phyloP scores from a whole-genome alignment of 2,329 filamentous ascomycete species.

The Pseudogymnoascus destructans region DNA sequence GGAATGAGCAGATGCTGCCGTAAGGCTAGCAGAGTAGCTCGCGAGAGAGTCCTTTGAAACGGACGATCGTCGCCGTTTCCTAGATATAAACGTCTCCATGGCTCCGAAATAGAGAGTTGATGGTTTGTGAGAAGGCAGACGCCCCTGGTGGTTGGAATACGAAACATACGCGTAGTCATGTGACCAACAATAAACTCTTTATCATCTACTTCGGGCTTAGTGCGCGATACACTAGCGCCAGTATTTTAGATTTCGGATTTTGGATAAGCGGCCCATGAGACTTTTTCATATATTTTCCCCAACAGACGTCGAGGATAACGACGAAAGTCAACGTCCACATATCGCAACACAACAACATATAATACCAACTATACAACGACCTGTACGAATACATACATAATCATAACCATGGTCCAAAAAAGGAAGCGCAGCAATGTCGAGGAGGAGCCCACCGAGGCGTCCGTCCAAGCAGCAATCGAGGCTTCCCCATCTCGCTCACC shows the following conservation, averaged over 20 bases:
- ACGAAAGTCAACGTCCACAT: neutral
- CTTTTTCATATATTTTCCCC: conserved; percentile 5
- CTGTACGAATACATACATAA: neutral
- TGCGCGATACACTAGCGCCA: neutral
- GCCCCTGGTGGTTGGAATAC: neutral
- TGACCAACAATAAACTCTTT: neutral
- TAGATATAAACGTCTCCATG: neutral
- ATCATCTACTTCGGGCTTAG: neutral
- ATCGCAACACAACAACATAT: neutral
- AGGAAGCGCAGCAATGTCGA: conserved; percentile 3
- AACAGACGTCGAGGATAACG: neutral
- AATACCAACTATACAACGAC: neutral
- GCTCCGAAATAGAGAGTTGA: neutral
- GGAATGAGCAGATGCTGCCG: too few relatives aligned
- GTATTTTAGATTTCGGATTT: neutral
- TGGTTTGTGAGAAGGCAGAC: neutral
- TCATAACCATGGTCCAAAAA: neutral
- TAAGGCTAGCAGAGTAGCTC: too few relatives aligned
- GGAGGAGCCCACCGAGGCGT: neutral
- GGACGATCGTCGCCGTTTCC: neutral
- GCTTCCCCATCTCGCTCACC: neutral
- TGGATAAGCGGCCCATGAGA: conserved; percentile 1
- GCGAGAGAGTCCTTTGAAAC: too few relatives aligned
- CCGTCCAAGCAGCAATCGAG: neutral
- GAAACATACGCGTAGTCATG: neutral